Base-by-base conservation (phyloP, 1,139 yeast species). In the Suhomyces atakaporum region DNA sequence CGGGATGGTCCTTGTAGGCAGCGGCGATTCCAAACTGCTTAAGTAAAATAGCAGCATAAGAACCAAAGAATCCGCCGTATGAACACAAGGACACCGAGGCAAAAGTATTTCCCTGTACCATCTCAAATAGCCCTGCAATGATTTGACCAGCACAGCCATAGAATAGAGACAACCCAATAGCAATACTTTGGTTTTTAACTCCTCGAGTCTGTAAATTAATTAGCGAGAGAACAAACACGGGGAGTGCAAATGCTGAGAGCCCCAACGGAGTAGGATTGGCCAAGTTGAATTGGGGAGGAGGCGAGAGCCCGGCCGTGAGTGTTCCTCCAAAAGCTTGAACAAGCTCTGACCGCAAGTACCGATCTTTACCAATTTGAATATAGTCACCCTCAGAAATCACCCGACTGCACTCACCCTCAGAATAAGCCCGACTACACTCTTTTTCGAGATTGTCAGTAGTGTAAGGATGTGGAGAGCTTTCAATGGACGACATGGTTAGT, bases 181-280 rank as follows among this genome's bases (percentile, higher is more conserved):
- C 82, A 21, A 80, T 69, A 46, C 74, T 70, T 22, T 81, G 72
- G 19, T 62, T 61, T 5, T 56, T 44, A 19, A 81, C 75, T 15
- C 81, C 79, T 56, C 79, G 75, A n/a, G 87, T 86, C 19, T 55
- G 69, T 36, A 54, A 50, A 44, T 71, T 71, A 45, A 64, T 66
- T 55, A 89, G 63, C 4, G 90, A 81, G 31, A 88, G 69, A 10
- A 87, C 87, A 60, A 89, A 85, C 4, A 95, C 85, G 13, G 95
- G 85, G 48, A 87, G 68, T 6, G 95, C 95, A 56, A 89, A 88
- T 3, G 87, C 94, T 33, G 80, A 75, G 45, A 89, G 70, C 10
- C 96, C 96, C 38, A 89, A 69, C 2, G 96, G 96, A 34, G 94
- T 87, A 29, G 96, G 95, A 60, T 88, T 88, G 44, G 84, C 96